Base-by-base conservation (phyloP, 257 asterid species). In the Anisodus acutangulus region DNA sequence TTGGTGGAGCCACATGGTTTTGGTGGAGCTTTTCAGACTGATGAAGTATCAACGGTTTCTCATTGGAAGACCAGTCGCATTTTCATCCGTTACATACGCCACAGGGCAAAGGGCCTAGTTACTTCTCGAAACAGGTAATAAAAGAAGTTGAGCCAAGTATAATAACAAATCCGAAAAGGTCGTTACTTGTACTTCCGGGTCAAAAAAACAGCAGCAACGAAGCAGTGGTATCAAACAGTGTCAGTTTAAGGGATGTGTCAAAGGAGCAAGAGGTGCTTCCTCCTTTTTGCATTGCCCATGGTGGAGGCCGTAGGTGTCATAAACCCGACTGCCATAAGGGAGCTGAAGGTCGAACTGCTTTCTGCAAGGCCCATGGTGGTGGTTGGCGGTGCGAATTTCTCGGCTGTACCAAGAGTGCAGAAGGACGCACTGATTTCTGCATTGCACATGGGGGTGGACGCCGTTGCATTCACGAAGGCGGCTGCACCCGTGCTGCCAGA, bases 281-380 rank as follows among this genome's bases (percentile, higher is more conserved):
- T 95, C 98, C 58, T n/a, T 91, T 95, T 47, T 95, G 99, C 84
- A 95, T 95, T 41, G 95, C 95, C 80, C 99, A 95, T 87, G 99
- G 98, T 22, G 99, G 99, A 79, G 99, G 98, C 17, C 93, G 95
- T 70, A 89, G 99, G 88, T 95, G 99, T 86, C 97, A 93, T 88
- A 95, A 95, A 54, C 78, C 87, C 9, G 95, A 93, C 79, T 95
- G 99, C 91, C 88, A 89, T 63, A 95, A 93, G 88, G 99, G 99
- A 83, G 98, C 99, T 5, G 99, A 95, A 87, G 97, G 99, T 43
- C 94, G 97, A 84, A 95, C 98, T 54, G 98, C 99, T 26, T 95
- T 92, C 90, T 95, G 99, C 89, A 95, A 95, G 89, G 97, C 98
- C 69, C 99, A 95, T 78, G 99, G 99, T 39, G 99, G 99, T 16